Base-by-base conservation (phyloP, 2,329 filamentous ascomycete genomes). In the Tolypocladium sp. region DNA sequence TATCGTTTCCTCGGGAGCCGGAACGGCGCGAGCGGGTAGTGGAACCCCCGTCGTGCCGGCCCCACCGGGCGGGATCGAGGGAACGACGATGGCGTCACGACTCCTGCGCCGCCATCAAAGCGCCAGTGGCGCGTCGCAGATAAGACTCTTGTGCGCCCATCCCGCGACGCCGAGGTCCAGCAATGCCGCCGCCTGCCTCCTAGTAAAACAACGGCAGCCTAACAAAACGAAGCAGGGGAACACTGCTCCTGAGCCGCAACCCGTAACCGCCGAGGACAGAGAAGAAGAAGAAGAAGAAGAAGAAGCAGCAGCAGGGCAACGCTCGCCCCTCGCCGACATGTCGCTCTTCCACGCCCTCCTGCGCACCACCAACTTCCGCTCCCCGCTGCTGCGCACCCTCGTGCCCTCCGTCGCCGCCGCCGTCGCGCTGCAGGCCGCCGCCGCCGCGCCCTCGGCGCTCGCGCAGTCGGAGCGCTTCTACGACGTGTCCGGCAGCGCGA, bases 401-500 rank as follows among this genome's bases (percentile, higher is more conserved):
- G 75, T 88, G 2, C 87, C 86, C 2, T 80, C 80, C 41, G 78
- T 88, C 15, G 80, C 80, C 7, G 79, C 86, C 12, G 85, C 85
- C 2, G 85, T 85, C 64, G 82, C 81, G 2, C 76, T 89, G 54
- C 87, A 89, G 73, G 76, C 80, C 10, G 82, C 79, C 46, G 82
- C 84, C 8, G 86, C 83, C 5, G 68, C 86, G 2, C 87, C 87
- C 6, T 87, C 84, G 7, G 83, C 88, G 61, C 63, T 79, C 33
- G 74, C 76, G 38, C 79, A 84, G 65, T 82, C 82, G 8, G 87
- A 90, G 67, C 80, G 82, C 42, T 88, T 87, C 76, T 90, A 87
- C 69, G 87, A 90, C 68, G 70, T 87, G 55, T 86, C 84, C 2
- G 87, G 87, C 55, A 85, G 84, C 17, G 67, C 87, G 38, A 89